Evolutionary conservation across 306 rosid species (phyloP).

Genomic region (Castanea crenata): DNA sequence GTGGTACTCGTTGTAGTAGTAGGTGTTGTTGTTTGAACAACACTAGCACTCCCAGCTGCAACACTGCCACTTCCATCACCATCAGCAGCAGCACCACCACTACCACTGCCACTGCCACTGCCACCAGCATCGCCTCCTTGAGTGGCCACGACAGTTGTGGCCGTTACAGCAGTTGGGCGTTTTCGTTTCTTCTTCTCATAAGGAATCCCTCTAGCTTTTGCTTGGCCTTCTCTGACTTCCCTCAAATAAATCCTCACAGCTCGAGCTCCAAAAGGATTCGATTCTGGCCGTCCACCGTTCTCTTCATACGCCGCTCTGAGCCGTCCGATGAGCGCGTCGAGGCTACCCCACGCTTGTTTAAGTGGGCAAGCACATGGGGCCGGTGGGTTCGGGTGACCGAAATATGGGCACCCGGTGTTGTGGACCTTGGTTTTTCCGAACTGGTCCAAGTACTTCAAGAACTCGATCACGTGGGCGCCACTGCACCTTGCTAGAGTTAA

Average conservation of each 20-base stretch:
- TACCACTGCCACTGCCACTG: not conserved
- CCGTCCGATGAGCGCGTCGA: conserved; percentile 88
- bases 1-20: conserved; percentile 41
- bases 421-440: conserved; percentile 96
- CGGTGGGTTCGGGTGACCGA: conserved; percentile 83
- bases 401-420: conserved; percentile 65
- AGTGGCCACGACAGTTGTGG: conserved; percentile 5
- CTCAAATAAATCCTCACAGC: conserved; percentile 84
- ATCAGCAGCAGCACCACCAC: not conserved
- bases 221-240: conserved; percentile 85
- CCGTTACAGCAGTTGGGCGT: conserved; percentile 28
- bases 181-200: conserved; percentile 93
- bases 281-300: conserved; percentile 84
- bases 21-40: conserved; percentile 27
- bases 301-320: conserved; percentile 95
- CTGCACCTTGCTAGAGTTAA: conserved; percentile 84
- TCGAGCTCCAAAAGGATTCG: conserved; percentile 79
- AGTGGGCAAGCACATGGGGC: conserved; percentile 83
- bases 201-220: conserved; percentile 91
- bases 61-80: not conserved
- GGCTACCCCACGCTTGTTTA: conserved; percentile 91
- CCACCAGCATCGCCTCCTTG: conserved; percentile 4
- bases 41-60: not conserved
- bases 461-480: conserved; percentile 96
- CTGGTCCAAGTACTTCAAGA: conserved; percentile 85